A percentile compares a stretch with the other conserved stretches of the same genome.
These are phyloP conservation scores for Trypanosoma rangeli DNA, from an alignment of 208 protist genomes.

Conservation along the genomic window DNA sequence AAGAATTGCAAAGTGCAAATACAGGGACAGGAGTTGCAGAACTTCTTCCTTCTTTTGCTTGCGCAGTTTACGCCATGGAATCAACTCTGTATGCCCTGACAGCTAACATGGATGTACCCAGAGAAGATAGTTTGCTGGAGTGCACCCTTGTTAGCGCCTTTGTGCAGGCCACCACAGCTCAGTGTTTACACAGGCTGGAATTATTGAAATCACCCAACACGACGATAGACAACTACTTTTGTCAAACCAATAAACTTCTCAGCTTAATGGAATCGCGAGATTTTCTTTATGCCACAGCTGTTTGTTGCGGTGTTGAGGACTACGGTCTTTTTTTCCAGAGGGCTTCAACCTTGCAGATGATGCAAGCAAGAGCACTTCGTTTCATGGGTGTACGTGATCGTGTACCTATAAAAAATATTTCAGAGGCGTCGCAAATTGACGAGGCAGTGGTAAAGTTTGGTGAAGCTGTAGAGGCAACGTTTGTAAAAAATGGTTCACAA, in stretches of 20 bases:
- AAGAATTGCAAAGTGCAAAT: constrained; percentile 53
- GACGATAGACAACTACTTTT: constrained; percentile 51
- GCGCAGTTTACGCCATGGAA: constrained; percentile 85
- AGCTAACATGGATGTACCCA: constrained; percentile 76
- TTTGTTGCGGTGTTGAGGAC: constrained; percentile 85
- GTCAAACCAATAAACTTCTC: constrained; percentile 44
- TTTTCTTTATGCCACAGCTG: constrained; percentile 75
- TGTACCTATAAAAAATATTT: constrained; percentile 64
- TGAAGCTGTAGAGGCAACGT: constrained; percentile 74
- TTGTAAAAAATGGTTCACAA: constrained; percentile 72
- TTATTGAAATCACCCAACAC: constrained; percentile 53
- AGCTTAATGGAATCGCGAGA: constrained; percentile 69
- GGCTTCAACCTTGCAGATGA: constrained; percentile 81
- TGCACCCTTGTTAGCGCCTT: constrained; percentile 65
- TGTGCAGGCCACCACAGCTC: constrained; percentile 50
- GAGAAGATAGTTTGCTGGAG: constrained; percentile 82
- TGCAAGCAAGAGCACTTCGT: constrained; percentile 66
- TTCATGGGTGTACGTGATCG: constrained; percentile 61
- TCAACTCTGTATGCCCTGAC: constrained; percentile 79
- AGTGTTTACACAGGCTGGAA: constrained; percentile 62
- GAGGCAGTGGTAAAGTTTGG: constrained; percentile 79
- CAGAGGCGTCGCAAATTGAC: constrained; percentile 64
- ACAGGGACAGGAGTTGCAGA: constrained; percentile 52
- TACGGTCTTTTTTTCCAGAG: constrained; percentile 84
- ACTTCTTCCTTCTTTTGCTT: constrained; percentile 61